Base-by-base conservation (phyloP, 2,329 filamentous ascomycete genomes). In the Diaporthe humulicola region DNA sequence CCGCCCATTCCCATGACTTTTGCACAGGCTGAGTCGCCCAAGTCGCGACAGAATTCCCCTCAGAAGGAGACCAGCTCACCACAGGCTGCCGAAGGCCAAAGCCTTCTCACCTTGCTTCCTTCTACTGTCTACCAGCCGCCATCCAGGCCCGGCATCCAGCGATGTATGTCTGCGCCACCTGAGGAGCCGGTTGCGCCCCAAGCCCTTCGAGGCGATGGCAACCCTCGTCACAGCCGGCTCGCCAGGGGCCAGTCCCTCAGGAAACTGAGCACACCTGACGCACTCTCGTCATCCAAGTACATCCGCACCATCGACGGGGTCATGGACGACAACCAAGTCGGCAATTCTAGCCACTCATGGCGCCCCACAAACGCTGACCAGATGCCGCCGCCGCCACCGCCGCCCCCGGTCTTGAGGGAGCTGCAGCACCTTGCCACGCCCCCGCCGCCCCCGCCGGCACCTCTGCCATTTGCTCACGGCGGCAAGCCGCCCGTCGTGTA, bases 121-220 rank as follows among this genome's bases (percentile, higher is more conserved):
- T 90, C 90, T 0, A 91, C 90, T 0, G 90, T 91, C 1, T 91
- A 91, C 79, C 90, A 90, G 71, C 90, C 88, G 28, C 91, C 88
- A 1, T 79, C 81, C 69, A 84, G 84, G 54, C 87, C 83, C 60
- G 83, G 82, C 61, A 90, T 91, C 71, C 86, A 88, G 33, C 86
- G 91, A 73, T 92, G 90, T 81, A 90, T 92, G 87, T 93, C 91
- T 17, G 91, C 91, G 2, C 88, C 88, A 6, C 87, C 87, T 0
- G 86, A 88, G 76, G 87, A 89, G 75, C 83, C 86, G 75, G 71
- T 83, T 73, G 75, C 81, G 75, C 60, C 77, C 79, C 38, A 79
- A 82, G 40, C 80, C 80, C 52, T 81, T 80, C 40, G 82, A 79
- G 30, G 77, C 83, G 19, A 79, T 0, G 66, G 69, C 14, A 71